phyloP scores from a whole-genome alignment of 2,329 filamentous ascomycete species.

The Aspergillus sp. region DNA sequence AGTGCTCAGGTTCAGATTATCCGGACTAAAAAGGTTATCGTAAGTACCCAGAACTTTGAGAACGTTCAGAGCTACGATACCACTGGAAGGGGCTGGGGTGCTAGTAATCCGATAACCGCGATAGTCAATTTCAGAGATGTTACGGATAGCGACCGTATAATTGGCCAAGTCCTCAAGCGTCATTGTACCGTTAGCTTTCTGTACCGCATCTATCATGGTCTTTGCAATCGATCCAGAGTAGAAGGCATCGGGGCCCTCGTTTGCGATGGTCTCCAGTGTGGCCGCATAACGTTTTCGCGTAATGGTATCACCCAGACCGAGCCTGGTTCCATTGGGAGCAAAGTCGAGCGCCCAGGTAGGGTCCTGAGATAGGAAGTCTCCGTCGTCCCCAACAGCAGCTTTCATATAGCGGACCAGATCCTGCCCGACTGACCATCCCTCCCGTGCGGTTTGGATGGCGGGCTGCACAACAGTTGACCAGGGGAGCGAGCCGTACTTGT shows the following conservation, averaged over 20 bases:
- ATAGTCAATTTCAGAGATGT: conserved; percentile 65
- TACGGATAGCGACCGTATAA: conserved; percentile 69
- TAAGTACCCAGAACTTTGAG: conserved; percentile 85
- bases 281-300: conserved; percentile 78
- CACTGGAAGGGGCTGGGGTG: conserved; percentile 73
- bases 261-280: conserved; percentile 75
- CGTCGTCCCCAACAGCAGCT: conserved; percentile 47
- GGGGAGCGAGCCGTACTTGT: conserved; percentile 59
- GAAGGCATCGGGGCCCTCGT: conserved; percentile 71
- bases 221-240: conserved; percentile 73
- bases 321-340: conserved; percentile 74
- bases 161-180: conserved; percentile 73
- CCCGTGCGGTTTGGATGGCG: conserved; percentile 70
- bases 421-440: conserved; percentile 72
- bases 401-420: conserved; percentile 77
- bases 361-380: conserved; percentile 73
- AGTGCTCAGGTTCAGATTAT: conserved; percentile 66
- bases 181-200: conserved; percentile 77
- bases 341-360: conserved; percentile 85
- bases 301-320: conserved; percentile 74
- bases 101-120: conserved; percentile 69
- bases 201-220: conserved; percentile 70
- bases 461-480: conserved; percentile 75
- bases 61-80: conserved; percentile 71
- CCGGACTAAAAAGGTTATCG: conserved; percentile 59